Base-by-base conservation (phyloP, 2,329 filamentous ascomycete species). In the Sarocladium oryzae region DNA sequence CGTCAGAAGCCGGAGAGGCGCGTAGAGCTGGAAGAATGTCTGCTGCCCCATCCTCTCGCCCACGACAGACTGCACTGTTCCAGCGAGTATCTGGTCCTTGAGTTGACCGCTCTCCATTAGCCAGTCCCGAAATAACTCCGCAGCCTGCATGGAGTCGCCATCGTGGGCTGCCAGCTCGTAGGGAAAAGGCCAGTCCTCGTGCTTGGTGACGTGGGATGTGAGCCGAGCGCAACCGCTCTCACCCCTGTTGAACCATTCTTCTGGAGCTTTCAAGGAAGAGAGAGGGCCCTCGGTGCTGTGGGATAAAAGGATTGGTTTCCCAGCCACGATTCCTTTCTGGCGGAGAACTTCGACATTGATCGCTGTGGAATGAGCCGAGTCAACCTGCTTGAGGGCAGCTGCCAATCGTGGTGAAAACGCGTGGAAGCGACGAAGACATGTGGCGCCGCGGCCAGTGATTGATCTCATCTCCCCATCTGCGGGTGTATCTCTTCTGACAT, bases 1-100 rank as follows among this genome's bases (percentile, higher is more conserved):
- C 15, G 85, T 66, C 43, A 95, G 80, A 30, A 92, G 73, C 33
- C 71, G 71, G 0, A 95, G 68, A 0, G 84, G 80, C 1, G 81
- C 82, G 23, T 79, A 61, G 41, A 87, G 73, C 48, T 77, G 77
- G 24, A 73, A 75, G 61, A 82, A 88, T 26, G 59, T 66, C 48
- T 45, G 24, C 38, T 45, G n/a, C 13, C 49, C 50, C 2, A 45
- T 38, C 2, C 52, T 15, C 10, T 63, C 58, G 30, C 54, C 35
- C 4, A 67, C 45, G 4, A 63, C 59, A 9, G 57, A 54, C 38
- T 61, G 55, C 55, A 68, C 57, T 11, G 66, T 63, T 18, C 58
- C 60, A 5, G 63, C 61, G 23, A 70, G 52, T 13, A 64, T 55
- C 30, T 60, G 61, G 33, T 69, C 65, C 15, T 56, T 56, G 23